Evolutionary conservation across 345 rosid genomes (phyloP), one percentile per base, ranked within the genome.

Genomic region (Ricinus communis): DNA sequence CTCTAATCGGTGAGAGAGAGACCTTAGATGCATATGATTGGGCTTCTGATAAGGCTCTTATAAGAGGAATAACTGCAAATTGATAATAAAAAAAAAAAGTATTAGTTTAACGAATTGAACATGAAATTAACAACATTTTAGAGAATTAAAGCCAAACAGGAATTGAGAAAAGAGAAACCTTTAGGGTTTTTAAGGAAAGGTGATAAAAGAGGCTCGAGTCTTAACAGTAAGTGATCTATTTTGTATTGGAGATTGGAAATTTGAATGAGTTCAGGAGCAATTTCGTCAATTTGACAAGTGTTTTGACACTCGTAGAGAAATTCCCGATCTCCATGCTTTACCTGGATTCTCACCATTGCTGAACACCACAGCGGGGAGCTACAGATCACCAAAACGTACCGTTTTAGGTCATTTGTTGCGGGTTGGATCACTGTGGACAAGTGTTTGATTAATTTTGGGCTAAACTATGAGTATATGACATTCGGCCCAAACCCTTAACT

Each of bases 1-100:
- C 60, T 55, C 25, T 25, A 62, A n/a, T n/a, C 9, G 43, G 43
- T 4, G 43, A n/a, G 16, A 43, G 36, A 65, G 30, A 46, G 55
- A 65, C 56, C 68, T 65, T 47, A 10, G 68, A 65, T 22, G 68
- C 68, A 16, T 65, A 65, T 47, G 43, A 16, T 25, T 18, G 18
- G 18, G 56, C 69, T 51, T 31, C 69, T 4, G 45, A 66, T 14
- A 66, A 51, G 18, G 69, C 45, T 49, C 46, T 50, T 30, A 66
- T 12, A 5, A 28, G 68, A 47, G 27, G 57, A 49, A 19, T 40
- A 65, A 36, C 69, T 66, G 54, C 68, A 64, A 41, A n/a, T 64
- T n/a, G n/a, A n/a, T 46, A 2, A 18, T 5, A 18, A 62, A 15
- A 9, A 62, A 47, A 45, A 0, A 22, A 24, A 27, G 4, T 9